Conservation (phyloP, 768 basidiomycete species). For the Ramaria rubella region DNA sequence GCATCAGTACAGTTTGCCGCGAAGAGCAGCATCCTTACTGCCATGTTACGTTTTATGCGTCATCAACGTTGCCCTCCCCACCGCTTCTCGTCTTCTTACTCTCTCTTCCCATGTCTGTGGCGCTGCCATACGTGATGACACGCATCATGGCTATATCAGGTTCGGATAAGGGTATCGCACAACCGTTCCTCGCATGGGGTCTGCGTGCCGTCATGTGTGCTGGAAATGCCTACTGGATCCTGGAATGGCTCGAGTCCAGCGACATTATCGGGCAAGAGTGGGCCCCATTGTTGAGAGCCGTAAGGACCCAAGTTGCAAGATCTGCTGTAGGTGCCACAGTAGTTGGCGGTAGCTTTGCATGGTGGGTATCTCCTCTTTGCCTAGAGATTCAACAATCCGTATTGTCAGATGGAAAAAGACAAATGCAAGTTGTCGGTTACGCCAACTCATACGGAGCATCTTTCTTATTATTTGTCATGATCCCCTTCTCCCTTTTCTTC, state of each 20-base stretch:
- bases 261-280: constrained; percentile 36
- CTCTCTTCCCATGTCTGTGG: constrained; percentile 49
- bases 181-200: constrained; percentile 51
- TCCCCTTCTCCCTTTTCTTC: constrained; percentile 57
- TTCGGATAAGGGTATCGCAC: constrained; percentile 70
- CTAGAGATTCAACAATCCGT: constrained; percentile 46
- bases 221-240: constrained; percentile 64
- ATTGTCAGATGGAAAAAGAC: constrained; percentile 20
- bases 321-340: constrained; percentile 37
- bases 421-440: constrained; percentile 68
- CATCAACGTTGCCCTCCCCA: constrained; percentile 60
- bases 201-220: constrained; percentile 52
- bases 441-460: constrained; percentile 88
- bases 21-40: constrained; percentile 94
- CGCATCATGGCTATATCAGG: constrained; percentile 55
- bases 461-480: constrained; percentile 76
- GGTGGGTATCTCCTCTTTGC: constrained; percentile 72
- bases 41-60: constrained; percentile 81
- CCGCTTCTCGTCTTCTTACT: constrained; percentile 52
- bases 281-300: constrained; percentile 39
- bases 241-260: constrained; percentile 73
- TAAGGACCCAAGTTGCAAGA: constrained; percentile 59
- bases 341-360: constrained; percentile 52
- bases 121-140: constrained; percentile 50
- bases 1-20: constrained; percentile 79